Conservation (phyloP, 2,329 filamentous ascomycete genomes). For the Claviceps pazoutovae region DNA sequence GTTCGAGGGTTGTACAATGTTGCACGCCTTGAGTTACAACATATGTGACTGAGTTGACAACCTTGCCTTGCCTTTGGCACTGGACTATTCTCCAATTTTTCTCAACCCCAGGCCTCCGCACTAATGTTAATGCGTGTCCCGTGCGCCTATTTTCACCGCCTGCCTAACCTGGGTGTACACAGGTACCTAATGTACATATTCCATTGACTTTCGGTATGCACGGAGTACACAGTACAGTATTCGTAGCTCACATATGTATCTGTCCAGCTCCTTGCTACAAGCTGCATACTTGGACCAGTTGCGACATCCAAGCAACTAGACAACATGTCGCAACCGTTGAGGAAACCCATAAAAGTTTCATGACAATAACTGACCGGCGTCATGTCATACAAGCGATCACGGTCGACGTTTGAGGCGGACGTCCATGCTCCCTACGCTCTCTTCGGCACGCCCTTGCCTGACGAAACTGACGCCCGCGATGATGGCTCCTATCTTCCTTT, state of each 20-base stretch:
- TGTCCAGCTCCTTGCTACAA: too few species aligned
- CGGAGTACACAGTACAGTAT: too few species aligned
- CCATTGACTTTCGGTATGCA: neutral
- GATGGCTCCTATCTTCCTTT: conserved; percentile 85
- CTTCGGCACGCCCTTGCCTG: conserved; percentile 75
- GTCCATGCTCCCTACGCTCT: conserved; percentile 59
- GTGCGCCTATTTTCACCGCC: neutral
- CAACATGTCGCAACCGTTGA: conserved; percentile 1
- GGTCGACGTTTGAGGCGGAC: conserved; percentile 65
- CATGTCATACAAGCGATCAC: conserved; percentile 73
- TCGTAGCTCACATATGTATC: too few species aligned
- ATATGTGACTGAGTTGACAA: too few species aligned
- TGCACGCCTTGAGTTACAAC: too few species aligned
- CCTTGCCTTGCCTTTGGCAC: too few species aligned
- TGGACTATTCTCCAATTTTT: too few species aligned
- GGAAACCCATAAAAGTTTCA: neutral
- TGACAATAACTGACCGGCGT: conserved; percentile 6
- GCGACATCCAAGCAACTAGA: neutral
- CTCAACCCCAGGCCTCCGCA: too few species aligned
- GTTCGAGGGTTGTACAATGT: too few species aligned
- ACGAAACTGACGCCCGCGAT: conserved; percentile 65
- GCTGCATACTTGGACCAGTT: neutral
- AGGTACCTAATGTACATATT: neutral
- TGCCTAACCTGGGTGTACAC: neutral
- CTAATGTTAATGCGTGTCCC: too few species aligned